phyloP scores from a whole-genome alignment of 805 yeast genomes.

The Martiniozyma abietophila region DNA sequence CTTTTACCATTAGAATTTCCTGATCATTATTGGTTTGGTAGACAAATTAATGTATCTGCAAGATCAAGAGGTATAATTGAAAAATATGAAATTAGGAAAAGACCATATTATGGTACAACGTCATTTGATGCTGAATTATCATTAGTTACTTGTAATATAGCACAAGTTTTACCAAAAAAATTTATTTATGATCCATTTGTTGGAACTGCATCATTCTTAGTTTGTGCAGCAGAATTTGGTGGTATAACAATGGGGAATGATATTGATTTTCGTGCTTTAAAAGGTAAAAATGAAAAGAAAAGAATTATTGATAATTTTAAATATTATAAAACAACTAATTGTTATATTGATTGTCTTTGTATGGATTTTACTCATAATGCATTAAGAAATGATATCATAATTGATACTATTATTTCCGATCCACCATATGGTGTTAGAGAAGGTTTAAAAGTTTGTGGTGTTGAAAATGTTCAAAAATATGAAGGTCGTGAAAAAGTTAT shows the following conservation, averaged over 20 bases:
- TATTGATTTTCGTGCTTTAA: constrained; percentile 71
- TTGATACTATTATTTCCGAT: constrained; percentile 86
- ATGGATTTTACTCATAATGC: constrained; percentile 96
- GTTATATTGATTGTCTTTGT: constrained; percentile 67
- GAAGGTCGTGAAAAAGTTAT: constrained; percentile 62
- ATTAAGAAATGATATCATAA: constrained; percentile 45
- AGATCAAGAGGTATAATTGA: constrained; percentile 60
- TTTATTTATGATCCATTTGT: constrained; percentile 89
- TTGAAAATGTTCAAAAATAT: constrained; percentile 49
- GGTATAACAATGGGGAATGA: constrained; percentile 81
- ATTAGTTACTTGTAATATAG: constrained; percentile 78
- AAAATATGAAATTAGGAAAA: constrained; percentile 65
- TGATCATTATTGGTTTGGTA: constrained; percentile 59
- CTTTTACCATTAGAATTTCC: constrained; percentile 42
- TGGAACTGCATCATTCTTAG: constrained; percentile 91
- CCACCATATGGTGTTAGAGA: constrained; percentile 98
- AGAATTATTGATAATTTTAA: constrained; percentile 52
- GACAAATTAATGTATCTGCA: constrained; percentile 55
- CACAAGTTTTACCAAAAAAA: constrained; percentile 56
- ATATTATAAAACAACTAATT: constrained; percentile 52
- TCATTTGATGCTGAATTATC: constrained; percentile 94
- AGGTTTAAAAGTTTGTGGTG: constrained; percentile 88
- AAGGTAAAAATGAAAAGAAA: constrained; percentile 43
- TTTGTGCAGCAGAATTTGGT: constrained; percentile 81
- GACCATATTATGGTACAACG: constrained; percentile 91